phyloP scores from a whole-genome alignment of 306 rosid genomes.

The Vicia sativa region DNA sequence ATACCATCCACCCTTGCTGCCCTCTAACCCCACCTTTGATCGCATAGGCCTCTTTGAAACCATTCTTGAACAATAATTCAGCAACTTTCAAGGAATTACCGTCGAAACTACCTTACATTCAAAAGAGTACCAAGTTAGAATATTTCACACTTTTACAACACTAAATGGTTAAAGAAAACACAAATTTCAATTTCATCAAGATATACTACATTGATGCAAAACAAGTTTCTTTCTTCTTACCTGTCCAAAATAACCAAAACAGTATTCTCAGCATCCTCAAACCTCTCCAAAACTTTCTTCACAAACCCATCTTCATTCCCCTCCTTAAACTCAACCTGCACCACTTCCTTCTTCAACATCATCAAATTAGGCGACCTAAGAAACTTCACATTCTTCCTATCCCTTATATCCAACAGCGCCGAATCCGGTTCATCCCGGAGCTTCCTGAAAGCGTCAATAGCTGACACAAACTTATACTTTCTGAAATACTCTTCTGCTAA shows the following conservation, averaged over 20 bases:
- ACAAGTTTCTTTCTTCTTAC: slow-evolving; percentile 45
- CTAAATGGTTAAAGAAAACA: slow-evolving; percentile 10
- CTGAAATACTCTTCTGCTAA: slow-evolving; percentile 55
- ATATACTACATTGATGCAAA: not conserved
- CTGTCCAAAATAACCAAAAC: slow-evolving; percentile 68
- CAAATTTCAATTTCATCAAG: not conserved
- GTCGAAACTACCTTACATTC: slow-evolving; percentile 92
- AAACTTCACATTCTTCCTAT: slow-evolving; percentile 54
- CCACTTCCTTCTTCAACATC: slow-evolving; percentile 65
- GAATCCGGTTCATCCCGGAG: slow-evolving; percentile 64
- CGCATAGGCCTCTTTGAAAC: slow-evolving; percentile 88
- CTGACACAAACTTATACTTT: slow-evolving; percentile 69
- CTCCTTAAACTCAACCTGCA: slow-evolving; percentile 61
- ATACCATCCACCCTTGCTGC: slow-evolving; percentile 86
- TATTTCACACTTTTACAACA: slow-evolving; percentile 6
- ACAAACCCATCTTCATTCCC: slow-evolving; percentile 75
- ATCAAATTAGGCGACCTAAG: slow-evolving; percentile 76
- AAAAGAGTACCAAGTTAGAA: slow-evolving; percentile 51
- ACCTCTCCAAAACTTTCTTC: slow-evolving; percentile 57
- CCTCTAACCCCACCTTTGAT: slow-evolving; percentile 91
- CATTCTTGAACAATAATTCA: slow-evolving; percentile 80
- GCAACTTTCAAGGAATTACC: slow-evolving; percentile 91
- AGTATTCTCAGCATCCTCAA: slow-evolving; percentile 60
- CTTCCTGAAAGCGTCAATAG: slow-evolving; percentile 76
- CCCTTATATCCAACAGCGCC: slow-evolving; percentile 83